phyloP scores from a whole-genome alignment of 345 rosid genomes.

The Conringia planisiliqua region DNA sequence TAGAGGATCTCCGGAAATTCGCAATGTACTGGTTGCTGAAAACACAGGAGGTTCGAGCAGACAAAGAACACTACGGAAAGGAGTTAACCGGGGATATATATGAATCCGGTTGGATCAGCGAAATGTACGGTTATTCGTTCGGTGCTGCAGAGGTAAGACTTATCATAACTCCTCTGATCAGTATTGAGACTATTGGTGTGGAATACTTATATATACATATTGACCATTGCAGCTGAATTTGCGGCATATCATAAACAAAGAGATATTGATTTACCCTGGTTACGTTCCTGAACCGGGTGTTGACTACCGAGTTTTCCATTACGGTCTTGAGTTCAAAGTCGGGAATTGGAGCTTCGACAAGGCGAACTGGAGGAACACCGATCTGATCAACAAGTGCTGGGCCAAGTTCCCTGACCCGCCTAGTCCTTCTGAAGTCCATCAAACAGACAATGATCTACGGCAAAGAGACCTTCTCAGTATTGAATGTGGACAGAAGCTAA shows the following conservation, averaged over 20 bases:
- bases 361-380: conserved; percentile 85
- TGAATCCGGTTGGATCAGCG: conserved; percentile 96
- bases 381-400: conserved; percentile 80
- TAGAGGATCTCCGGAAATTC: conserved; percentile 84
- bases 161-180: background rate
- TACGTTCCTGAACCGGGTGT: conserved; percentile 79
- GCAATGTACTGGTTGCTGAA: conserved; percentile 94
- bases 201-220: background rate
- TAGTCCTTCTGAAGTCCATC: conserved; percentile 51
- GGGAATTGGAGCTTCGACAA: conserved; percentile 98
- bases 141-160: conserved; percentile 94
- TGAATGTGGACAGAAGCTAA: conserved; percentile 79
- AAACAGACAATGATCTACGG: conserved; percentile 41
- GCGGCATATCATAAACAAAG: conserved; percentile 63
- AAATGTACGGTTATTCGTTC: conserved; percentile 98
- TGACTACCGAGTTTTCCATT: conserved; percentile 85
- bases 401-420: conserved; percentile 93
- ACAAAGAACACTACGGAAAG: conserved; percentile 84
- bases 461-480: conserved; percentile 84
- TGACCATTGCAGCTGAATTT: conserved; percentile 62
- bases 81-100: conserved; percentile 91
- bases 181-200: background rate
- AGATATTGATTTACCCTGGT: conserved; percentile 87
- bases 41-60: conserved; percentile 96
- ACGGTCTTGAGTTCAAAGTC: conserved; percentile 81